Base-by-base conservation (phyloP, 306 rosid genomes). In the Betula pendula region DNA sequence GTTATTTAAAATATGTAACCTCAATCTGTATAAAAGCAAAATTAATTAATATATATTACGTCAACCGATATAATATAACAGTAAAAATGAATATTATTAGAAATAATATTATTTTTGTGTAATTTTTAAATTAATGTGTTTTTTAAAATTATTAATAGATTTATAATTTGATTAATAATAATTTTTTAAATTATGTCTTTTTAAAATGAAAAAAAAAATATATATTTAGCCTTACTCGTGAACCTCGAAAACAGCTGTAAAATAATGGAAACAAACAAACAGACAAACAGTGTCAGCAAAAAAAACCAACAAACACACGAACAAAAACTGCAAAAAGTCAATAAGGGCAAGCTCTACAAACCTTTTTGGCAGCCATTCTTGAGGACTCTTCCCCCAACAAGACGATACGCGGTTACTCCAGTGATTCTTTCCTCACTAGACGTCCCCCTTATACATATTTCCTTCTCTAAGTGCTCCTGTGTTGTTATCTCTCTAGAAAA, bases 301-400 rank as follows among this genome's bases (percentile, higher is more conserved):
- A 73, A 83, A 80, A 5, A 77, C 71, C 29, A 78, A 81, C 29
- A 52, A 76, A 68, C 52, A 45, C 8, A 72, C 70, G 10, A 12
- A 25, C 14, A 45, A 11, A 45, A 77, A 82, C 79, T 76, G 88
- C 84, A 79, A 84, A 82, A 90, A 90, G 95, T 90, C 95, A 90
- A 90, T 68, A 88, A 86, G 92, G 87, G 95, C 88, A 86, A 81
- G 77, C 88, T 81, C 67, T 63, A 60, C 77, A 70, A 58, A 60
- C 77, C 77, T 79, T 84, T 84, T 82, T 76, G 82, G 78, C 81
- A 55, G 74, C 74, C 88, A 82, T 89, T 81, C 42, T 38, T 6
- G 42, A 38, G 49, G 49, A 45, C 49, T 31, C 40, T 10, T 68
- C 35, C 33, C 58, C 16, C 74, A 56, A 1, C 31, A 48, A 33